Base-by-base conservation (phyloP, 2,329 filamentous ascomycete genomes). In the Phaeoacremonium minimum region DNA sequence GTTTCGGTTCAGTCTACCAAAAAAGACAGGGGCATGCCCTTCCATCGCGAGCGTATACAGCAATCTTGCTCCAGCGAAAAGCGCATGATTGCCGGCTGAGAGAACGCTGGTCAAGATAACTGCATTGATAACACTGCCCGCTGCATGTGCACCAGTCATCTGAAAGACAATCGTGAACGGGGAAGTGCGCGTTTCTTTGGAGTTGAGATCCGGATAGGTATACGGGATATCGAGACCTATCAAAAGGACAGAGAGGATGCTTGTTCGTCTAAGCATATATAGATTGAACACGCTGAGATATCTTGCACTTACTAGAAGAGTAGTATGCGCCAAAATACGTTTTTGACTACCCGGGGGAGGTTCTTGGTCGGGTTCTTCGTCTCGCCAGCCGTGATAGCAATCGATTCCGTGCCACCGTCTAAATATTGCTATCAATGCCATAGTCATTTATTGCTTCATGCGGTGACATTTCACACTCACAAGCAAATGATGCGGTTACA, bases 131-230 rank as follows among this genome's bases (percentile, higher is more conserved):
- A 80, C 75, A 37, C 67, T 72, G 4, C 72, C 73, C 1, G 73
- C 71, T 3, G 70, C 67, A 26, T 58, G 63, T 16, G 73, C 71
- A 7, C 80, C 79, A 3, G 70, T 71, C 51, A 69, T 58, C 38
- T 73, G 64, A 50, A 83, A 82, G 32, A 82, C 79, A 31, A 83
- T 67, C 18, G 78, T 83, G 56, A 85, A 85, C 1, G 83, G 83
- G 13, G 58, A 63, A 13, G 71, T 73, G 28, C 55, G 54, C 3
- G 66, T 64, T 12, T 58, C 45, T 32, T 64, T 65, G n/a, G 55
- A 50, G 11, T 61, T 58, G 6, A 75, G 63, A 12, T 50, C 52
- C 0, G 65, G 63, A 42, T 67, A 71, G 47, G 63, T 70, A 55
- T 80, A 80, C 0, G 77, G 75, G 5, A 81, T 63, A 33, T 80